Evolutionary conservation across 176 grass and related monocot genomes (phyloP).

Genomic region (Carex parvula): DNA sequence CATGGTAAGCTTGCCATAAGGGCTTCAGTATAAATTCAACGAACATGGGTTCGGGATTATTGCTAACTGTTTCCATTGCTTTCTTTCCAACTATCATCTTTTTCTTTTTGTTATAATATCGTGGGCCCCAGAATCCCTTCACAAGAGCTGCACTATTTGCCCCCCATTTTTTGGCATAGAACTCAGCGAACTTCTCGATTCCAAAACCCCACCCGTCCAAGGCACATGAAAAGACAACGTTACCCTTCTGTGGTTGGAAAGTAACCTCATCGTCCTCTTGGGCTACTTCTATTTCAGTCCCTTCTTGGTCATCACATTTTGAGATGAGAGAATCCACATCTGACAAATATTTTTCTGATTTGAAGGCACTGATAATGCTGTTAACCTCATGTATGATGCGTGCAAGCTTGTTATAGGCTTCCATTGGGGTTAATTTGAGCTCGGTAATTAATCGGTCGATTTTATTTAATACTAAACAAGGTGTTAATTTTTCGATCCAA

Average conservation of each 20-base stretch:
- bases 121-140: conserved; percentile 66
- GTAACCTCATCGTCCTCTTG: conserved; percentile 73
- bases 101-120: conserved; percentile 62
- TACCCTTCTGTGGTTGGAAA: conserved; percentile 82
- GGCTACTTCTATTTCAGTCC: conserved; percentile 28
- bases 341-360: conserved; percentile 81
- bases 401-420: conserved; percentile 68
- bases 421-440: conserved; percentile 57
- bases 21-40: conserved; percentile 68
- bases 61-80: conserved; percentile 32
- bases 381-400: conserved; percentile 69
- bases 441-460: conserved; percentile 85
- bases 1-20: conserved; percentile 58
- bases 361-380: conserved; percentile 62
- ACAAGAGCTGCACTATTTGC: conserved; percentile 48
- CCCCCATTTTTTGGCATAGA: conserved; percentile 49
- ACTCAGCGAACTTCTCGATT: conserved; percentile 51
- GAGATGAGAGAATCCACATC: conserved; percentile 68
- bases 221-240: conserved; percentile 78
- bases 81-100: conserved; percentile 81
- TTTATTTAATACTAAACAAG: conserved; percentile 96
- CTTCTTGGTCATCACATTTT: conserved; percentile 28
- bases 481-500: conserved; percentile 71
- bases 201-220: conserved; percentile 94
- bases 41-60: conserved; percentile 79